A percentile compares a stretch with the other conserved stretches of the same genome.
phyloP scores from a whole-genome alignment of 495 filamentous ascomycete genomes.

The Tuber calosporum region DNA sequence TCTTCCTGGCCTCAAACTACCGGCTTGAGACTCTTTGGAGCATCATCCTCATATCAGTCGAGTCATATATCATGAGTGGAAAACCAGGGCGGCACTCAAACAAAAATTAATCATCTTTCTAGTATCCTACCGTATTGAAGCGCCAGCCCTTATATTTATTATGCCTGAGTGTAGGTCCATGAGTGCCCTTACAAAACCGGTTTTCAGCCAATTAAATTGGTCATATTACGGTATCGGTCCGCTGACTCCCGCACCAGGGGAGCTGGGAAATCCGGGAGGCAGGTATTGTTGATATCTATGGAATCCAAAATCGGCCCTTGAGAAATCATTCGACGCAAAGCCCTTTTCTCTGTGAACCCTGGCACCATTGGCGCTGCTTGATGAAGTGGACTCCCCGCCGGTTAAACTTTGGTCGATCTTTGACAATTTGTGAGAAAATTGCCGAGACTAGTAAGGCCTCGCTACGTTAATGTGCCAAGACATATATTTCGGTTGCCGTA shows the following conservation, averaged over 20 bases:
- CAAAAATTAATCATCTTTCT: too few species aligned
- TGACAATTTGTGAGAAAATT: not conserved
- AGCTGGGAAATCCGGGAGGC: too few species aligned
- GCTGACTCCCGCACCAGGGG: too few species aligned
- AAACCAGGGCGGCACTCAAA: too few species aligned
- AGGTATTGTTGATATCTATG: not conserved
- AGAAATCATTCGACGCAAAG: not conserved
- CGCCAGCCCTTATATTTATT: too few species aligned
- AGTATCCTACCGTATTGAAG: too few species aligned
- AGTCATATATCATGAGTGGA: too few species aligned
- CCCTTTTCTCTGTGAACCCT: not conserved
- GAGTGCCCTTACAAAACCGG: too few species aligned
- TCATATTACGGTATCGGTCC: too few species aligned
- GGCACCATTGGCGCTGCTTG: not conserved
- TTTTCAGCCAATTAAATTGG: too few species aligned
- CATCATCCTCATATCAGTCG: not conserved
- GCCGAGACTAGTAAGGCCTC: not conserved
- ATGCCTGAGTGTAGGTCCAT: too few species aligned
- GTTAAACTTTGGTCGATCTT: not conserved
- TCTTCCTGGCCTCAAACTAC: not conserved
- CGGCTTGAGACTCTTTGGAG: not conserved
- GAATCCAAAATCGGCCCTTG: not conserved
- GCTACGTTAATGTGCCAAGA: not conserved
- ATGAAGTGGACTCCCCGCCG: not conserved
- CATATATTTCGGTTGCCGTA: not conserved